phyloP scores from a whole-genome alignment of 2,329 filamentous ascomycete genomes.

The Rachicladosporium sp. region DNA sequence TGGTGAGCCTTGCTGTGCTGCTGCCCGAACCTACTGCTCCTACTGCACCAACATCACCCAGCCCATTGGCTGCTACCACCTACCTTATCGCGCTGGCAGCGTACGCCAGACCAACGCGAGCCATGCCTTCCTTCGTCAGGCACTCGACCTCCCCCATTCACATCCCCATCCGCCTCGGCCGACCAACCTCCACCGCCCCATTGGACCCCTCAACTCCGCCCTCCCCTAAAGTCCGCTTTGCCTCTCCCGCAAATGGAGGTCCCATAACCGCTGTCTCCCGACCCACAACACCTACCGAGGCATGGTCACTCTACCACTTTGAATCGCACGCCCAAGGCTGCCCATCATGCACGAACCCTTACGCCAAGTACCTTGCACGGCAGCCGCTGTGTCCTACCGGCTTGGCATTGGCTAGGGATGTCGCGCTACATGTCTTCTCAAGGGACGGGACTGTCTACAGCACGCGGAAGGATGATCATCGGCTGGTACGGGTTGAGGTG shows the following conservation, averaged over 20 bases:
- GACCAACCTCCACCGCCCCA: conserved; percentile 9
- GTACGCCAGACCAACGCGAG: conserved; percentile 1
- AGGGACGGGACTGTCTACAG: conserved; percentile 20
- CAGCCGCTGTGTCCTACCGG: conserved; percentile 32
- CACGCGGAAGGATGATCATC: conserved; percentile 5
- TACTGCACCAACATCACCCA: background rate
- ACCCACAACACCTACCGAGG: conserved; percentile 29
- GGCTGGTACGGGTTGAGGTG: too few relatives aligned
- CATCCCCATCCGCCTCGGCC: conserved; percentile 5
- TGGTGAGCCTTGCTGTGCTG: conserved; percentile 1
- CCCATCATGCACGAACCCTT: conserved; percentile 32
- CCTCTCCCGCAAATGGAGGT: conserved; percentile 9
- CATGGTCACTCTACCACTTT: conserved; percentile 36
- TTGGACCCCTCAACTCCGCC: conserved; percentile 13
- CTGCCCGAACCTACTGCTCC: conserved; percentile 1
- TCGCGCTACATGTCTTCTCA: conserved; percentile 34
- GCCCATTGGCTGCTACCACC: conserved; percentile 1
- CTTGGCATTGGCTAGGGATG: conserved; percentile 32
- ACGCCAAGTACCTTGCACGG: conserved; percentile 28
- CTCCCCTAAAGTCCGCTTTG: conserved; percentile 22
- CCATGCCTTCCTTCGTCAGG: conserved; percentile 8
- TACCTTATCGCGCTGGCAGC: conserved; percentile 4
- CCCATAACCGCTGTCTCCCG: conserved; percentile 27
- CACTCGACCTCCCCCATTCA: conserved; percentile 15
- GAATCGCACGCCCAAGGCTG: conserved; percentile 36